Base-by-base conservation (phyloP, 306 rosid species). In the Dryas drummondii region DNA sequence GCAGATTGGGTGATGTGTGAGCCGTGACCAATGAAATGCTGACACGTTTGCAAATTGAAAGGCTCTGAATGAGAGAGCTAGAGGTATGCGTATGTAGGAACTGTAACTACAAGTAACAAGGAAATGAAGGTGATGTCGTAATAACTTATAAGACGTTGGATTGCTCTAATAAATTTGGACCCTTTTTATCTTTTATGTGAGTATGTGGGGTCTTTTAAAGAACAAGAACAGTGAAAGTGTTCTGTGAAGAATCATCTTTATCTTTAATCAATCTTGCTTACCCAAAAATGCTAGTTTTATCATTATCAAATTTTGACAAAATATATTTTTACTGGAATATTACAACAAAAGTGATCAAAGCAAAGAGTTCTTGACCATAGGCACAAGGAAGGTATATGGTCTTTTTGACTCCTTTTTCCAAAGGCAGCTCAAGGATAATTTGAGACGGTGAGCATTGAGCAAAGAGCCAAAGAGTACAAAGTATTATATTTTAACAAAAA, bases 181-280 rank as follows among this genome's bases (percentile, higher is more conserved):
- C 4, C 44, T 26, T 11, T 26, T 59, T 14, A 27, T 60, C 44
- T 27, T 32, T 32, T 32, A 32, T 32, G 37, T 2, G 37, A 32
- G 37, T 32, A 32, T 32, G 37, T 32, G 37, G 37, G 37, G 32
- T 64, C 51, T 44, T 51, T 51, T 50, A 2, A 8, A 5, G 3
- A 6, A 68, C 55, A 26, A 48, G 73, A 45, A 77, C 45, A 22
- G 79, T 66, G 70, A 70, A 78, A 82, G 79, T 67, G 76, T 42
- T 44, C 9, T 1, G 45, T 7, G 71, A 68, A 57, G 72, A 40
- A 78, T 68, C 62, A 69, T 56, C 75, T 72, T 75, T 14, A 32
- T 37, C 66, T 61, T 37, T 37, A 47, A 14, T 6, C 10, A 0
- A 13, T 61, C 46, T 37, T 37, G 14, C 37, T 32, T 32, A 32